Evolutionary conservation across 148 eudicot species (phyloP).

Genomic region (Polygonum aviculare): DNA sequence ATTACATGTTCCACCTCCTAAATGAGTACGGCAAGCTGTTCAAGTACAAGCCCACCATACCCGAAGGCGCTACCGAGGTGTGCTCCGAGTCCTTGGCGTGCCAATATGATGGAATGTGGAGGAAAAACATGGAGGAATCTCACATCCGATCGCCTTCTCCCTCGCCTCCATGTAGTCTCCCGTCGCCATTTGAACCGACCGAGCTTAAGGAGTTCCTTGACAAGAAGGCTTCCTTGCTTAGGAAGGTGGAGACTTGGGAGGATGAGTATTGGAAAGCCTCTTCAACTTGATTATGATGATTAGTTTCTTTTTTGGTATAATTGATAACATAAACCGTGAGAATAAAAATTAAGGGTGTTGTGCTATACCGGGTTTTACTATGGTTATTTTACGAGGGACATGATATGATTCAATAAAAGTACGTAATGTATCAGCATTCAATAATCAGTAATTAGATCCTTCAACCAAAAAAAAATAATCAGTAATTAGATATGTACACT

Average conservation of each 20-base stretch:
- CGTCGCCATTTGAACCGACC: constrained; percentile 24
- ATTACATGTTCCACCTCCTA: constrained; percentile 44
- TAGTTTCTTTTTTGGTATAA: no score
- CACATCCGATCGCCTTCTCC: constrained; percentile 23
- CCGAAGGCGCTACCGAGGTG: constrained; percentile 23
- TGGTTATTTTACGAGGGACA: no score
- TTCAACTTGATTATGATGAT: background rate
- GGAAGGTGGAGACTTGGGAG: constrained; percentile 32
- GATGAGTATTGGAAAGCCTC: background rate
- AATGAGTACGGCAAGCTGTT: constrained; percentile 37
- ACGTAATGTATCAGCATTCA: no score
- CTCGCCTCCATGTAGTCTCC: constrained; percentile 25
- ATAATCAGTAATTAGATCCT: no score
- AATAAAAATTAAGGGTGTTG: no score
- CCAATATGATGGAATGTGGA: constrained; percentile 20
- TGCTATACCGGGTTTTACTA: no score
- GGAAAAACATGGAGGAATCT: constrained; percentile 23
- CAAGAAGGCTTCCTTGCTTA: constrained; percentile 20
- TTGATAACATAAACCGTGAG: no score
- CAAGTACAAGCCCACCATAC: constrained; percentile 32
- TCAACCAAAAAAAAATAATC: no score
- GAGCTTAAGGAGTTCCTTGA: constrained; percentile 22
- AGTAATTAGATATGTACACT: no score
- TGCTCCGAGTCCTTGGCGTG: constrained; percentile 41
- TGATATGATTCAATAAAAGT: no score